Evolutionary conservation across 305 asterid genomes (phyloP), one percentile per base, ranked within the genome.

Genomic region (Fraxinus nigra): DNA sequence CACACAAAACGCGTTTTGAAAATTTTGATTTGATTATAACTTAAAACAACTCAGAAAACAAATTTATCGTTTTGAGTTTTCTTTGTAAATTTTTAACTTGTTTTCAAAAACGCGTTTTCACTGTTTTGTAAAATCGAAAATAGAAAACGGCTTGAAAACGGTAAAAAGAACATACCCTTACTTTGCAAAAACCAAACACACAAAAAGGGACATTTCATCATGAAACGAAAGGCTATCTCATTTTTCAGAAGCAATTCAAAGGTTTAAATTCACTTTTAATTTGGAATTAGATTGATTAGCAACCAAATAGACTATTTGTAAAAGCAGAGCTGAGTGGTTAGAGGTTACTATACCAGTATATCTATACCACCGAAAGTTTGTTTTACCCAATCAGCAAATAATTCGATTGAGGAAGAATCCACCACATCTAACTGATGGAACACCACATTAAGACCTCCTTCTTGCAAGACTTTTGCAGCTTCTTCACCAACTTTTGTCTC

Each of bases 341-440:
- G 48, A 37, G 80, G 70, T 46, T 24, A 40, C 82, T 81, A 0
- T 91, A 95, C 98, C 97, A 95, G 82, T 83, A 93, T 91, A 86
- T 93, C 95, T 65, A 95, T 48, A 54, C 97, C 93, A 11, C 97
- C 97, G 82, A 88, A 92, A 51, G 63, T 87, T 84, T 87, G 89
- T 79, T 85, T 87, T 81, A 91, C 84, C 98, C 97, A 92, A 3
- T 70, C 84, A 77, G 90, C 81, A 83, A 93, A 90, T 32, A 83
- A 78, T 80, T 89, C 84, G 33, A 95, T 84, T 20, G 98, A 95
- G n/a, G 86, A 83, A 85, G 87, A 90, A 83, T 91, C 92, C 79
- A 87, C 87, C 79, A 95, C 85, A 87, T 95, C 94, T 59, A 95
- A 86, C 76, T 90, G 97, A 87, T 88, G 92, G 86, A 82, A 88